Base-by-base conservation (phyloP, 2,329 filamentous ascomycete genomes). In the Paraconiothyrium sp. region DNA sequence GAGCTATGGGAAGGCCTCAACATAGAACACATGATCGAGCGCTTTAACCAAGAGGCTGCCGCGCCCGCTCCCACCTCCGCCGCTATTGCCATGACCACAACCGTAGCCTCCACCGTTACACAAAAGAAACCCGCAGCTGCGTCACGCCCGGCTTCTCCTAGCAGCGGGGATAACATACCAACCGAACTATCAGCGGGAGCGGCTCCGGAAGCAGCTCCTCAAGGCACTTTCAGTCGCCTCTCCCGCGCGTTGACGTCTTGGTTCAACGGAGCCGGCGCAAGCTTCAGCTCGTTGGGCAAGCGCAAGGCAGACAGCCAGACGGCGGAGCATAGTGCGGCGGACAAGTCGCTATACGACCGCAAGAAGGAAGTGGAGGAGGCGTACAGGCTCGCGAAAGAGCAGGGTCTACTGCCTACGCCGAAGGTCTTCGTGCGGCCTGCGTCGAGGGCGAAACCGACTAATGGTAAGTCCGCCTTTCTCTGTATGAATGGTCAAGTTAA, bases 11-110 rank as follows among this genome's bases (percentile, higher is more conserved):
- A 95, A 77, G 94, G 92, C 1, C 85, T 99, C 65, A 93, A 98
- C 74, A 92, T 99, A 72, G 92, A 96, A 72, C 94, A 99, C 82
- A 97, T 98, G 94, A 94, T 93, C 59, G 88, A 95, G 78, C 86
- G 95, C 35, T 99, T 99, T 86, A 70, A 75, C 47, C 67, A 72
- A 52, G 73, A 75, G 43, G 39, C 39, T n/a, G n/a, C 14, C 39
- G 69, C 67, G 52, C 54, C 46, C 9, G 54, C 59, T 35, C 66
- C 71, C 6, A 49, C 57, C 4, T 43, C 50, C 20, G 52, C 44
- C 39, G 46, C 58, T 13, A 27, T 20, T 24, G 4, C 46, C 39
- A 20, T 64, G 8, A 16, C 35, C n/a, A 22, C 50, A 14, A 16
- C 50, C n/a, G 51, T 39, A 1, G 14, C 39, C 14, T 13, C 47